Conservation (phyloP, 2,329 filamentous ascomycete genomes). For the Macrophomina pseudophaseolina region DNA sequence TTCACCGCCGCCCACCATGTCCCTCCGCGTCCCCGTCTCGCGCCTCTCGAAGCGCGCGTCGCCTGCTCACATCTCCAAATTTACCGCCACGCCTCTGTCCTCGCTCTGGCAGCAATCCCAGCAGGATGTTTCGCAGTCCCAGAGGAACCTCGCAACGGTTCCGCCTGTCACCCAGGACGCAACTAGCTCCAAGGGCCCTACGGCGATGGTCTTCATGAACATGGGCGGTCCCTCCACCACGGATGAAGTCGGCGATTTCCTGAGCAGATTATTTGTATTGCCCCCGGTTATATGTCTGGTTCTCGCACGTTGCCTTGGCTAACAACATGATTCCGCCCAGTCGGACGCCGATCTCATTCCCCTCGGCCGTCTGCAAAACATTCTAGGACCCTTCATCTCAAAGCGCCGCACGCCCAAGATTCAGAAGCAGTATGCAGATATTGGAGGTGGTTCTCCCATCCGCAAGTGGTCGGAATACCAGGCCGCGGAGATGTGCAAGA, state of each 20-base stretch:
- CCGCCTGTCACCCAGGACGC: slow-evolving; percentile 82
- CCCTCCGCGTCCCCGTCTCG: slow-evolving; percentile 41
- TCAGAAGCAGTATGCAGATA: slow-evolving; percentile 90
- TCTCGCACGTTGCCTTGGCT: background rate
- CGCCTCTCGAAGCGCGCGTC: slow-evolving; percentile 42
- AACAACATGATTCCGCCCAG: slow-evolving; percentile 50
- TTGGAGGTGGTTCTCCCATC: slow-evolving; percentile 97
- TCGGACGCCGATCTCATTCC: slow-evolving; percentile 94
- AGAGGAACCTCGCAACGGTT: slow-evolving; percentile 42
- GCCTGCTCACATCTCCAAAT: slow-evolving; percentile 35
- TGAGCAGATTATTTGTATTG: slow-evolving; percentile 86
- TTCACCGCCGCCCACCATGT: slow-evolving; percentile 39
- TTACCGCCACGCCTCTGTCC: slow-evolving; percentile 37
- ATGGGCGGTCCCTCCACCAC: slow-evolving; percentile 95
- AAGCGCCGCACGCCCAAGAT: slow-evolving; percentile 92
- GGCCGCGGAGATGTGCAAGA: slow-evolving; percentile 93
- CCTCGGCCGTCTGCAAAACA: slow-evolving; percentile 87
- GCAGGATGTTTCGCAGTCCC: background rate
- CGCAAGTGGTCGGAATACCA: slow-evolving; percentile 98
- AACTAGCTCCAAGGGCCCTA: slow-evolving; percentile 75
- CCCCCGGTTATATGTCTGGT: background rate
- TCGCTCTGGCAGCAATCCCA: slow-evolving; percentile 39
- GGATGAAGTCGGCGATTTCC: slow-evolving; percentile 84
- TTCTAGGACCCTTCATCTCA: slow-evolving; percentile 87
- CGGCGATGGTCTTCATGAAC: slow-evolving; percentile 98